These are phyloP conservation scores for Begonia peltatifolia DNA, from an alignment of 306 rosid genomes.

Conservation along the genomic window DNA sequence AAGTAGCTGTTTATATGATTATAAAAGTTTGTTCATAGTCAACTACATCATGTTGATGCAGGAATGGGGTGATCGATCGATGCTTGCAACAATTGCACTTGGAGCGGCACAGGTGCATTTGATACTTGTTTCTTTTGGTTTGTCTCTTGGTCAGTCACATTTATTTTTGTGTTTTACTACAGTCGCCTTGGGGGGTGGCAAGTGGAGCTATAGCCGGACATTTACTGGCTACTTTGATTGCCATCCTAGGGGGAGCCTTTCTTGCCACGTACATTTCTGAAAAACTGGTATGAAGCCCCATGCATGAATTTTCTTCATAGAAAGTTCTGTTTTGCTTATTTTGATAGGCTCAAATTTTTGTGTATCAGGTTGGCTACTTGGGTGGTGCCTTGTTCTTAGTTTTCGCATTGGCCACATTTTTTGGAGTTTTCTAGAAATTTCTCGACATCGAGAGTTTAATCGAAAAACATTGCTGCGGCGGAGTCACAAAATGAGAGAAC, in stretches of 20 bases:
- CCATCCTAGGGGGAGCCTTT: slow-evolving; percentile 81
- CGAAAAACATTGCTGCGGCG: too few relatives aligned
- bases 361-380: slow-evolving; percentile 77
- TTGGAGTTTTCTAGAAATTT: slow-evolving; percentile 51
- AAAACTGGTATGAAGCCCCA: slow-evolving; percentile 47
- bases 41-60: slow-evolving; percentile 17
- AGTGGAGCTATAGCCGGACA: slow-evolving; percentile 92
- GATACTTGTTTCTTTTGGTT: too few relatives aligned
- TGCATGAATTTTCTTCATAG: background rate
- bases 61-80: slow-evolving; percentile 99
- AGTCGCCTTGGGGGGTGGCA: slow-evolving; percentile 99
- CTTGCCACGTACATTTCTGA: slow-evolving; percentile 93
- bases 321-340: background rate
- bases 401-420: slow-evolving; percentile 78
- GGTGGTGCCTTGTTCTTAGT: slow-evolving; percentile 78
- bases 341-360: slow-evolving; percentile 6
- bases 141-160: background rate
- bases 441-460: too few relatives aligned
- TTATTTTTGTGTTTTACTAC: slow-evolving; percentile 12
- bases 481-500: too few relatives aligned
- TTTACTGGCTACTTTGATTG: slow-evolving; percentile 59
- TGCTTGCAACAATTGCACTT: slow-evolving; percentile 97
- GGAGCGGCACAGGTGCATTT: slow-evolving; percentile 81
- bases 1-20: background rate
- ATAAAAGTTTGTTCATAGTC: background rate